Evolutionary conservation across 2,329 filamentous ascomycete genomes (phyloP).

Genomic region (Pezicula carpinea): DNA sequence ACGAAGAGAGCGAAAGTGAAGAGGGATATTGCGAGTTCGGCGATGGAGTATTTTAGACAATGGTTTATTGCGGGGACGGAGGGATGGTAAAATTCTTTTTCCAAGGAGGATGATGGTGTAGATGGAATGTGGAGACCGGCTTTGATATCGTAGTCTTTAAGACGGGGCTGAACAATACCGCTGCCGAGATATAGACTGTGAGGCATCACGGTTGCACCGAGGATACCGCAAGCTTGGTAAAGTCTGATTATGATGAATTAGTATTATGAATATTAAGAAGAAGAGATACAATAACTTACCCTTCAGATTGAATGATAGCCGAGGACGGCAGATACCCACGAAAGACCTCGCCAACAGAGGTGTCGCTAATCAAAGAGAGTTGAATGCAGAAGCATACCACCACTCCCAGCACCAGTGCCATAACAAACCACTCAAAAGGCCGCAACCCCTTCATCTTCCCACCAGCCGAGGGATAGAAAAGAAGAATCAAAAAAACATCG

Average conservation of each 20-base stretch:
- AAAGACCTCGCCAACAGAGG: slow-evolving; percentile 55
- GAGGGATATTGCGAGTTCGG: slow-evolving; percentile 66
- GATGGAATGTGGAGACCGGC: slow-evolving; percentile 43
- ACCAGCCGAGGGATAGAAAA: slow-evolving; percentile 57
- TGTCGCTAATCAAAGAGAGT: slow-evolving; percentile 54
- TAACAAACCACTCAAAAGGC: slow-evolving; percentile 61
- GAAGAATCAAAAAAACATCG: slow-evolving; percentile 62
- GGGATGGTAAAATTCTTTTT: slow-evolving; percentile 60
- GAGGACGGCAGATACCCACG: slow-evolving; percentile 59
- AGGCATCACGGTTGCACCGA: slow-evolving; percentile 73
- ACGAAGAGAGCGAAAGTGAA: slow-evolving; percentile 83
- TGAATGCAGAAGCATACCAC: slow-evolving; percentile 69
- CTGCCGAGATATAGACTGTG: slow-evolving; percentile 65
- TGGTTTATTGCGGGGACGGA: slow-evolving; percentile 68
- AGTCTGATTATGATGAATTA: slow-evolving; percentile 33
- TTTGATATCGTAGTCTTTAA: slow-evolving; percentile 57
- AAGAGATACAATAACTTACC: slow-evolving; percentile 28
- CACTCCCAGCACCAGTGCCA: slow-evolving; percentile 60
- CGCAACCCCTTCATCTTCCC: slow-evolving; percentile 55
- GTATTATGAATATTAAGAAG: background rate
- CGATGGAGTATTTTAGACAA: slow-evolving; percentile 69
- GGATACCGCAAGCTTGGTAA: slow-evolving; percentile 71
- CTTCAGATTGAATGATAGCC: slow-evolving; percentile 52
- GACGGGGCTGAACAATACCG: slow-evolving; percentile 63
- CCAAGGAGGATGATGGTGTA: slow-evolving; percentile 17